phyloP scores from a whole-genome alignment of 148 eudicot genomes.

The Camellia sinensis region DNA sequence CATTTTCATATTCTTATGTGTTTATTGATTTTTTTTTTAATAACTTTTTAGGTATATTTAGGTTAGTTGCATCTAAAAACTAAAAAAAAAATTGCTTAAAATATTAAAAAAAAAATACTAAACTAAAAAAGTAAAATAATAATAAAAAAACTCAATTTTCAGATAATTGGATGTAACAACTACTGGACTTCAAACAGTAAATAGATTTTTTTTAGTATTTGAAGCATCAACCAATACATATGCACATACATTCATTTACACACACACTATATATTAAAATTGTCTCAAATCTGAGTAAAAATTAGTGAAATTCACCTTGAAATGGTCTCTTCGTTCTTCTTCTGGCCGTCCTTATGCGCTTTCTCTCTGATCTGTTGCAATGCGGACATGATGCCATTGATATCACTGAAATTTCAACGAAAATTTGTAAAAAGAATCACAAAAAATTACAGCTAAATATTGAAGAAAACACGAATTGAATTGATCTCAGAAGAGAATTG shows the following conservation, averaged over 20 bases:
- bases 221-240: not conserved
- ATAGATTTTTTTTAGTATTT: not conserved
- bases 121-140: too few species aligned
- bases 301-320: conserved; percentile 50
- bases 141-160: too few species aligned
- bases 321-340: conserved; percentile 88
- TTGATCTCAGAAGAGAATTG: not conserved
- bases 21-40: too few species aligned
- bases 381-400: conserved; percentile 78
- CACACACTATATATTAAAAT: not conserved
- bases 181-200: not conserved
- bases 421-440: too few species aligned
- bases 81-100: too few species aligned
- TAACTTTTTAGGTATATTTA: too few species aligned
- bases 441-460: not conserved
- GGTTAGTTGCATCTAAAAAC: too few species aligned
- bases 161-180: not conserved
- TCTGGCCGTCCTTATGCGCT: conserved; percentile 75
- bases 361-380: conserved; percentile 73
- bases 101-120: too few species aligned
- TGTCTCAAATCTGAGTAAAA: not conserved
- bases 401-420: conserved; percentile 57
- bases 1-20: too few species aligned
- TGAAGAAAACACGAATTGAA: not conserved
- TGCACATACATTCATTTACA: not conserved